Base-by-base conservation (phyloP, 768 basidiomycete genomes). In the Infundibulicybe gibba region DNA sequence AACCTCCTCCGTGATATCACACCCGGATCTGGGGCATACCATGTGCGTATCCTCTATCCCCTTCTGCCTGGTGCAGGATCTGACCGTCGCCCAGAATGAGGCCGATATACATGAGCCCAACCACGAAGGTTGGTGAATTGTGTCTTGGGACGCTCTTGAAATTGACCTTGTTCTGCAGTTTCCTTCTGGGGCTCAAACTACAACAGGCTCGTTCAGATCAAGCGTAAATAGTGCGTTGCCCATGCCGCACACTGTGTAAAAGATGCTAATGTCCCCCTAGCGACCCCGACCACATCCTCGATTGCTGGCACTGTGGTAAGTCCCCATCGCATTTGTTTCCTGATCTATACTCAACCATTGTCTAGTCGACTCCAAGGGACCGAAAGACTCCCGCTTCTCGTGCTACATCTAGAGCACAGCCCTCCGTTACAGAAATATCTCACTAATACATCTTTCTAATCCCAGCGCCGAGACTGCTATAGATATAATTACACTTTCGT, bases 301-400 rank as follows among this genome's bases (percentile, higher is more conserved):
- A 76, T 48, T 76, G 76, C 50, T 77, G 75, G 75, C 74, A 75
- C 32, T 75, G 75, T 52, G 72, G 72, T 71, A 38, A 57, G 68
- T 61, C 25, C 25, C 25, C 25, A 25, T 25, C 25, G 25, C 25
- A 8, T 25, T 25, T 25, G 25, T n/a, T n/a, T n/a, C n/a, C n/a
- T n/a, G n/a, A n/a, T n/a, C n/a, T n/a, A n/a, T 25, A 8, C 25
- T 25, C 25, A 25, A 25, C 25, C 25, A 8, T 8, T 8, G 25
- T 8, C 25, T 8, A 25, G 25, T 25, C 25, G 25, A 25, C 25
- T 25, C 25, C 4, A 25, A 25, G 8, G 25, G 25, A 8, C 25
- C 25, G 4, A 3, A 25, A 8, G 25, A 25, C 25, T 8, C 25
- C 25, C 25, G 25, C 3, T 25, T 25, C 25, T 25, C 25, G 4